Evolutionary conservation across 208 protist genomes (phyloP), one percentile per base, ranked within the genome.

Genomic region (Eutreptiella sp.): DNA sequence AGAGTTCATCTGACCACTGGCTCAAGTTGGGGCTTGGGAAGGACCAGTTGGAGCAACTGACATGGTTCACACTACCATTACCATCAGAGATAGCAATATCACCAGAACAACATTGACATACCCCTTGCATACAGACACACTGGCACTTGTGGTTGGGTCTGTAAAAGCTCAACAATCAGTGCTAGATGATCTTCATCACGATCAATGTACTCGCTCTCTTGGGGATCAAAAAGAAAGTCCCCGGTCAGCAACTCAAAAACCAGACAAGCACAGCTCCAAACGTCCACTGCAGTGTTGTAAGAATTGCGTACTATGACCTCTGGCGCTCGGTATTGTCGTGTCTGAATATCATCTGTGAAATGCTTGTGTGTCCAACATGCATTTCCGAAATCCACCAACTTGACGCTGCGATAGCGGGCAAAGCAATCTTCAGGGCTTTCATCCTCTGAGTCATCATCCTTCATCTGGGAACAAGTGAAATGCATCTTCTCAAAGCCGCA

Each of bases 341-440:
- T 95, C 66, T 93, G 89, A 38, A 92, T 60, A 38, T 73, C 81
- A 59, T 88, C 81, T 5, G 94, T 96, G 69, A 99, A 98, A 73
- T 97, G 94, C 46, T 93, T 79, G 68, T 97, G 66, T 0, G 78
- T 84, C 87, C 93, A 98, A 79, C 95, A 98, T 34, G 93, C 95
- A 81, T 99, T 99, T 47, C 96, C 96, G 62, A 98, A 94, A 73
- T 99, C 94, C 11, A 92, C 93, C 4, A 98, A 67, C 41, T 97
- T 93, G n/a, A 94, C 87, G 60, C 41, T 3, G n/a, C n/a, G 26
- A 46, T 46, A 14, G 33, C 32, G 4, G 23, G 21, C 2, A 67
- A 38, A 29, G 26, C 38, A 34, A 36, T 21, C 24, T 45, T n/a
- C 16, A 33, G 4, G n/a, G 31, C 27, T 41, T 32, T 42, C 60